phyloP scores from a whole-genome alignment of 352 stramenopile genomes.

The Phytopythium vexans region DNA sequence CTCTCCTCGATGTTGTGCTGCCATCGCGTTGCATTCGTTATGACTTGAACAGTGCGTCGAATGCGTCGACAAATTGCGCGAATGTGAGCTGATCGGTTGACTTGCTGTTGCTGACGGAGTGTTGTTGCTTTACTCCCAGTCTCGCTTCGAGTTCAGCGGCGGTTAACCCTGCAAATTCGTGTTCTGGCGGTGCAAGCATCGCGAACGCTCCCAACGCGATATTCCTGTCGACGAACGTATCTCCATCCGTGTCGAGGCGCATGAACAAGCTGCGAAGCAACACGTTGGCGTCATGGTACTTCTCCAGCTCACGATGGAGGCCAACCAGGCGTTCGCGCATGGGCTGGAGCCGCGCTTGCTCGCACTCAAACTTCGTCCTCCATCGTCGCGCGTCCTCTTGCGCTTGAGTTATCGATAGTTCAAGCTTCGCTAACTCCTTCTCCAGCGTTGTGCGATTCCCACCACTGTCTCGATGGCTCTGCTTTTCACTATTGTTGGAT shows the following conservation, averaged over 20 bases:
- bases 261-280: conserved; percentile 31
- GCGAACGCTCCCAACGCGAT: conserved; percentile 21
- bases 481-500: conserved; percentile 2
- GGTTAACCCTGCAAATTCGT: background rate
- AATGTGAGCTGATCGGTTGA: conserved; percentile 17
- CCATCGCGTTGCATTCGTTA: conserved; percentile 1
- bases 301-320: conserved; percentile 20
- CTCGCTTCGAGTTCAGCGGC: conserved; percentile 5
- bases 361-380: conserved; percentile 39
- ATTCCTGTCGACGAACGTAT: conserved; percentile 15
- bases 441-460: conserved; percentile 30
- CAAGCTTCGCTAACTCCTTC: conserved; percentile 37
- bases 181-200: conserved; percentile 18
- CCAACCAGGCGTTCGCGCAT: conserved; percentile 27
- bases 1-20: too few relatives aligned
- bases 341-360: conserved; percentile 38
- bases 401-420: conserved; percentile 22
- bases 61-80: conserved; percentile 27
- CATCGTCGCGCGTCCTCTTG: conserved; percentile 42
- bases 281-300: conserved; percentile 17
- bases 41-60: conserved; percentile 22
- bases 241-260: conserved; percentile 9
- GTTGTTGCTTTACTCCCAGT: conserved; percentile 7
- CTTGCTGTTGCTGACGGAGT: background rate
- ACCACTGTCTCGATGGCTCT: background rate